Evolutionary conservation across 2,329 filamentous ascomycete species (phyloP), one percentile per base, ranked within the genome.

Genomic region (Cryphonectria japonica): DNA sequence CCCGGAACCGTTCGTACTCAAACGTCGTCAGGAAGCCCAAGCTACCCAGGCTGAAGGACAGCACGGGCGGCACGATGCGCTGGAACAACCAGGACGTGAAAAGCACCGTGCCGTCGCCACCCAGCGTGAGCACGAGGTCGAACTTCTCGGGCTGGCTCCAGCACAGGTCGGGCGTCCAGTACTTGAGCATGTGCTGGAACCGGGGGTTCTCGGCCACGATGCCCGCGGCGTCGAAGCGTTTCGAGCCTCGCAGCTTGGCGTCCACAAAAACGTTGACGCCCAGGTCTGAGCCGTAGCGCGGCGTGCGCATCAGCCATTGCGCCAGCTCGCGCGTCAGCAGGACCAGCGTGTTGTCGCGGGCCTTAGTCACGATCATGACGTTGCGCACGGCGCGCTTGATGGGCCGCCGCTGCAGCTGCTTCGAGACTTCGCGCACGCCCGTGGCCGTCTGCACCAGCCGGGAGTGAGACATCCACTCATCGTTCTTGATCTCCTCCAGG

Each of bases 231-330:
- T 95, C 90, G 79, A 99, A 99, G 67, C 96, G 92, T 80, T 93
- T 95, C 6, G 94, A 97, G 76, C 90, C 90, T 76, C 91, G 91
- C 73, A 99, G 86, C 83, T 99, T 98, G 75, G 94, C 93, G 81
- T 99, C 96, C n/a, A 99, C 96, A 78, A 97, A 98, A 74, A 99
- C 96, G 77, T 95, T 97, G 68, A 99, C 92, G 19, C 96, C 96
- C n/a, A 96, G 80, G 73, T 96, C 91, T 68, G 89, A 94, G 60
- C 94, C 94, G 79, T 99, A 97, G 64, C 96, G 90, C 16, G 96
- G 94, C 2, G 94, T 98, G 73, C 88, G 88, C 72, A 99, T 87
- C 46, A 99, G 86, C 94, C 95, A 99, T 75, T 91, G 89, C 14
- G 95, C 86, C 71, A 99, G 85, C 79, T 99, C 94, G 71, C 93